These are phyloP conservation scores for Dimocarpus longan DNA, from an alignment of 345 rosid genomes.

Conservation along the genomic window DNA sequence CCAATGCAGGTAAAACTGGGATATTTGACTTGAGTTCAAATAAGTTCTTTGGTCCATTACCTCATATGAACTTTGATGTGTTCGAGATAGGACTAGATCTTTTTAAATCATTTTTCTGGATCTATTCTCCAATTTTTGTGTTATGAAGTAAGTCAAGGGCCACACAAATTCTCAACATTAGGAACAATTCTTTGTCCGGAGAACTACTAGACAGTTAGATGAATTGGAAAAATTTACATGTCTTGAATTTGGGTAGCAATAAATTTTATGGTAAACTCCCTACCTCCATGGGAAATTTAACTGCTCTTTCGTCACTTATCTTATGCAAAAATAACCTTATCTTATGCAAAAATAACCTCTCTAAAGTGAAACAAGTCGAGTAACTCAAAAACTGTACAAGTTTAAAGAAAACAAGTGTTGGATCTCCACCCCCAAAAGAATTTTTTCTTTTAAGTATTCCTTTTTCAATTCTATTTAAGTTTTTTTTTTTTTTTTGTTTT, in stretches of 20 bases:
- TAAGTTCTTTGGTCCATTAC: slow-evolving; percentile 23
- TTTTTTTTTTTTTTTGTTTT: too few relatives aligned
- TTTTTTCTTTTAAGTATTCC: too few relatives aligned
- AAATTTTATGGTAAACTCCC: slow-evolving; percentile 24
- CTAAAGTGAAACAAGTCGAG: neutral
- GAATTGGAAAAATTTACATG: slow-evolving; percentile 16
- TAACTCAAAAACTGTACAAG: neutral
- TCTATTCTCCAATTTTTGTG: slow-evolving; percentile 24
- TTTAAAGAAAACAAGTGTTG: too few relatives aligned
- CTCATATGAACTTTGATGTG: slow-evolving; percentile 3
- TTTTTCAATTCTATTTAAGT: too few relatives aligned
- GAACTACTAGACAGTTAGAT: slow-evolving; percentile 30
- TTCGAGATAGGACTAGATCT: slow-evolving; percentile 5
- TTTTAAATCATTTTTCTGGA: slow-evolving; percentile 27
- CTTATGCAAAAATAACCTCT: neutral
- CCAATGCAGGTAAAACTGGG: neutral
- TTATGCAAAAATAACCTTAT: neutral
- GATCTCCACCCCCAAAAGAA: too few relatives aligned
- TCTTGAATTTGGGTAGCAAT: slow-evolving; percentile 21
- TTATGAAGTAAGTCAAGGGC: neutral
- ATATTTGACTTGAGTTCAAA: slow-evolving; percentile 23
- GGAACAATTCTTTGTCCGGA: slow-evolving; percentile 14
- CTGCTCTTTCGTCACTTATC: slow-evolving; percentile 18
- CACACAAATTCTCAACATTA: neutral
- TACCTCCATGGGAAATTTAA: slow-evolving; percentile 22